These are phyloP conservation scores for Chlamydomonas sphaeroides DNA, from an alignment of 139 green algal species.

Conservation along the genomic window DNA sequence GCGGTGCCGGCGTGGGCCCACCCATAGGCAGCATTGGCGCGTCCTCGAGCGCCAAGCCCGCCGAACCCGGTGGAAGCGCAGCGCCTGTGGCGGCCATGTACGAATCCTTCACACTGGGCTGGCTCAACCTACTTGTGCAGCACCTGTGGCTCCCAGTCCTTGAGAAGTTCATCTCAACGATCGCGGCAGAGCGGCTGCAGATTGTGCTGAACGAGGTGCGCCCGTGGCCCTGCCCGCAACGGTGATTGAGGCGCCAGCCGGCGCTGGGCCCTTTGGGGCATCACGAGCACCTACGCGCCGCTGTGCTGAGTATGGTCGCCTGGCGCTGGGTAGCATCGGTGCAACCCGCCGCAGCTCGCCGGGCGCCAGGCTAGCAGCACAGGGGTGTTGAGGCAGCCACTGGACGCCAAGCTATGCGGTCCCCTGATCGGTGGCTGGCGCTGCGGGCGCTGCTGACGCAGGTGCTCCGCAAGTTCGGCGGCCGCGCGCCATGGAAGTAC, in stretches of 20 bases:
- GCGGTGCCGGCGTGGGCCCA: neutral
- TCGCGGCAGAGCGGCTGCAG: conserved; percentile 48
- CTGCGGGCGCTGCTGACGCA: too few species aligned
- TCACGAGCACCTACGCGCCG: too few species aligned
- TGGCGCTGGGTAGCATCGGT: too few species aligned
- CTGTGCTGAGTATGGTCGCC: too few species aligned
- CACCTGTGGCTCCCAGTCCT: conserved; percentile 41
- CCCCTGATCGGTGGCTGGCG: too few species aligned
- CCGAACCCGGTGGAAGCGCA: neutral
- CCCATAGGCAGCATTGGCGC: too few species aligned
- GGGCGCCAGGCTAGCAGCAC: too few species aligned
- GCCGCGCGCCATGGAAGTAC: conserved; percentile 33
- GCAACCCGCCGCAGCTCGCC: too few species aligned
- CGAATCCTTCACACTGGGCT: conserved; percentile 52
- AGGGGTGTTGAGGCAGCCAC: too few species aligned
- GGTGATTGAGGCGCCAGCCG: too few species aligned
- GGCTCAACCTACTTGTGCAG: conserved; percentile 50
- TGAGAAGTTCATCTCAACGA: conserved; percentile 39
- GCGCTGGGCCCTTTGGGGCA: too few species aligned
- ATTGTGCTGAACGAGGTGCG: conserved; percentile 50
- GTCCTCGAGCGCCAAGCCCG: neutral
- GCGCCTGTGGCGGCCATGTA: conserved; percentile 29
- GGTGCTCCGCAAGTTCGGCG: conserved; percentile 39
- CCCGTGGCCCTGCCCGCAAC: neutral
- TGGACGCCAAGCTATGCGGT: too few species aligned